Evolutionary conservation across 768 basidiomycete species (phyloP), one percentile per base, ranked within the genome.

Genomic region (Paxillus rubicundulus): DNA sequence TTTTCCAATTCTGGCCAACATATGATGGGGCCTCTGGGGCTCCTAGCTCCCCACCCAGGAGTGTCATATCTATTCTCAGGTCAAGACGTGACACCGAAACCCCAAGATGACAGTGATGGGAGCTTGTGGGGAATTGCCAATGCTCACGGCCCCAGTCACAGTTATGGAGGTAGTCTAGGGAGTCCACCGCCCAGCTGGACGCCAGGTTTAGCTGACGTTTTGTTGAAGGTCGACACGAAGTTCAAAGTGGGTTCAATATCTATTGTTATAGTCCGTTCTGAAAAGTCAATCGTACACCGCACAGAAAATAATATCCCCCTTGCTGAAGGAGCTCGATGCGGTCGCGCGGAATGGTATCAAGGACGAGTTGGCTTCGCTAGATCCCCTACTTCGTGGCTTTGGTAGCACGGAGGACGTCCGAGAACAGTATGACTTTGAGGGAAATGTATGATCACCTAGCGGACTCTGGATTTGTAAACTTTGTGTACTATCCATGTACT

Each of bases 321-420:
- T 96, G 9, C 70, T 92, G 52, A 93, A 92, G 68, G 92, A 95
- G 58, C 80, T 96, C 20, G 92, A 95, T 69, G 76, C 79, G 37
- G 82, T 90, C 43, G 91, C 92, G 44, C 78, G 91, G 53, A 84
- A 84, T 45, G 81, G 82, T 13, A 93, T 94, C 67, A 86, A 80
- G 67, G 87, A 90, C 51, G 91, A 94, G 68, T 73, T 94, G 34
- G 83, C 86, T 16, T 87, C 88, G 21, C 77, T 93, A 41, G 89
- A 91, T 69, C 90, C 90, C 24, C 65, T 91, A 32, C 73, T 92
- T 48, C 75, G 85, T 39, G 88, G 86, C 58, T 75, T 82, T 41
- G 68, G 68, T 2, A 64, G 58, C 17, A 58, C 69, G 14, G 75
- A 74, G 42, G 72, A 72, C 39, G 55, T 54, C 30, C 63, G 68